Percentiles rank a stretch among this genome's conserved stretches.
Evolutionary conservation across 2,329 filamentous ascomycete genomes (phyloP).

Genomic region (Neoascochyta sp.): DNA sequence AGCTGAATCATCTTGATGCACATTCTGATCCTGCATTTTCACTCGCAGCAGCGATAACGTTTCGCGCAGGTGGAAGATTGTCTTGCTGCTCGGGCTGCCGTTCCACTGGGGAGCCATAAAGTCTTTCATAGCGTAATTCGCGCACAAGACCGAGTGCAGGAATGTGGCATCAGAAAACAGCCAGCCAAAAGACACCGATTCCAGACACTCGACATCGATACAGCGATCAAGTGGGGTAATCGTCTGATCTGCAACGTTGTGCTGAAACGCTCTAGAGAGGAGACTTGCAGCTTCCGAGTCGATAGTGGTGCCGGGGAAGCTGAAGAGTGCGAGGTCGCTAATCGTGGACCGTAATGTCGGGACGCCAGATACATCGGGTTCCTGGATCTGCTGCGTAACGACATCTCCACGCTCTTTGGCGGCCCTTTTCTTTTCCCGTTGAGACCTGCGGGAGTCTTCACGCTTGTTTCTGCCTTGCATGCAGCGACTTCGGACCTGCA

Average conservation of each 20-base stretch:
- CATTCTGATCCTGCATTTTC: slow-evolving; percentile 7
- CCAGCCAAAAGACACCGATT: slow-evolving; percentile 6
- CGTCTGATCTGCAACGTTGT: slow-evolving; percentile 3
- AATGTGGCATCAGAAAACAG: slow-evolving; percentile 9
- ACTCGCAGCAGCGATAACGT: slow-evolving; percentile 8
- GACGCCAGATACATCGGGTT: no score
- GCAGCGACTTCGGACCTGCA: slow-evolving; percentile 14
- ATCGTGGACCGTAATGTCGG: neutral
- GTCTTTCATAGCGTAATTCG: slow-evolving; percentile 10
- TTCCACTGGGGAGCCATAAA: slow-evolving; percentile 2
- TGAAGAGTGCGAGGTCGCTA: slow-evolving; percentile 3
- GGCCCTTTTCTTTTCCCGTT: slow-evolving; percentile 5
- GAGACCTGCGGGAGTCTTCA: slow-evolving; percentile 9
- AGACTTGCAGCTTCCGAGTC: slow-evolving; percentile 3
- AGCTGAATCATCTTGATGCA: slow-evolving; percentile 7
- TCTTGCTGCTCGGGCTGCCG: slow-evolving; percentile 7
- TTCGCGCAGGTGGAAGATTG: slow-evolving; percentile 7
- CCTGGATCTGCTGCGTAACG: neutral
- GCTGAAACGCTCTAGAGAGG: slow-evolving; percentile 8
- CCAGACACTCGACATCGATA: slow-evolving; percentile 8
- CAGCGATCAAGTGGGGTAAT: slow-evolving; percentile 10
- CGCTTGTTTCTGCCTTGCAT: slow-evolving; percentile 20
- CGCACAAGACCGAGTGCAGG: slow-evolving; percentile 8
- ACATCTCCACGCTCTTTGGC: slow-evolving; percentile 2
- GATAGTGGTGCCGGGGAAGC: slow-evolving; percentile 4